Percentiles rank a stretch among this genome's conserved stretches.
These are phyloP conservation scores for Hysterangium stoloniferum DNA, from an alignment of 768 basidiomycete genomes.

Conservation along the genomic window DNA sequence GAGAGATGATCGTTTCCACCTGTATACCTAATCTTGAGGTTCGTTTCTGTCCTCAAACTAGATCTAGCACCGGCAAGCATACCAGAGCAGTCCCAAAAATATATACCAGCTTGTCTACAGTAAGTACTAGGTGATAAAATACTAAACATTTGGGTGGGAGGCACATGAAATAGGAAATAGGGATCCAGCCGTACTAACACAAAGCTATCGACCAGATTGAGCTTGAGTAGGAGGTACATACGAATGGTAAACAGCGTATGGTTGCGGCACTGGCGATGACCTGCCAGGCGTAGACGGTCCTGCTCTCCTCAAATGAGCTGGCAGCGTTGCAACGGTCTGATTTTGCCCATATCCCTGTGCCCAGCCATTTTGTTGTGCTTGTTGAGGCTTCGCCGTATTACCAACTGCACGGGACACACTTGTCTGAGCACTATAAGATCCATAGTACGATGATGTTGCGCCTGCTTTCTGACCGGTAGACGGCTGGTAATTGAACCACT, in stretches of 20 bases:
- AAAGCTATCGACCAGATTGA: background rate
- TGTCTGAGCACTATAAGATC: background rate
- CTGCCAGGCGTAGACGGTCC: constrained; percentile 7
- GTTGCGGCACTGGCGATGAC: constrained; percentile 1
- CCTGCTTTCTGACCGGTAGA: background rate
- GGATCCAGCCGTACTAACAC: too few relatives aligned
- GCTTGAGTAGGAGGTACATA: constrained; percentile 4
- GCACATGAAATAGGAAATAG: too few relatives aligned
- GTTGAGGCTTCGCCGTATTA: too few relatives aligned
- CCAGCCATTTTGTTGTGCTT: constrained; percentile 9
- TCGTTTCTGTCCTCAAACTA: too few relatives aligned
- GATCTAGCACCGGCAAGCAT: too few relatives aligned
- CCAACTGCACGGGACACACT: too few relatives aligned
- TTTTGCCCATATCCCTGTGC: constrained; percentile 6
- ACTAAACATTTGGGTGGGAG: too few relatives aligned
- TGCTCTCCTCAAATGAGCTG: constrained; percentile 10
- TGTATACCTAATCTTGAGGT: too few relatives aligned
- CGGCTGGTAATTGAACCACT: constrained; percentile 11
- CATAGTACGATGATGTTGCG: background rate
- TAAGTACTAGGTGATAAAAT: too few relatives aligned
- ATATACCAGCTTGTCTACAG: too few relatives aligned
- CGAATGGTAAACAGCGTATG: constrained; percentile 4
- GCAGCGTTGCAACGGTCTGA: constrained; percentile 6
- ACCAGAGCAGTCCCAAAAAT: too few relatives aligned
- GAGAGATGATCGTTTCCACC: too few relatives aligned